These are phyloP conservation scores for Meyerozyma sp. DNA, from an alignment of 1,139 yeast species.

Conservation along the genomic window DNA sequence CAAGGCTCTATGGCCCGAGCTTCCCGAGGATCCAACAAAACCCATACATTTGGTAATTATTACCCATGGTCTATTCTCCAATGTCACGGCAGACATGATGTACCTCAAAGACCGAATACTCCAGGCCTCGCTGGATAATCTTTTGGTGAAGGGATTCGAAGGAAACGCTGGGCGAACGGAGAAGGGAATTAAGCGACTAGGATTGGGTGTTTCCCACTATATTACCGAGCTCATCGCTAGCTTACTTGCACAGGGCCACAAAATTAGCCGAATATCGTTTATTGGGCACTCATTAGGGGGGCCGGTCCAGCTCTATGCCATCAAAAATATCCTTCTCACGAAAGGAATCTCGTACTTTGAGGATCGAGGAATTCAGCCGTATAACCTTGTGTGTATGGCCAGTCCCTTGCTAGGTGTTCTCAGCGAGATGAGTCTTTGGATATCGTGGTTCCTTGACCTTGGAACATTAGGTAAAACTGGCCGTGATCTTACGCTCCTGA, in stretches of 20 bases:
- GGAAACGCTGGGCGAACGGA: constrained; percentile 24
- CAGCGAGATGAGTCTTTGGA: constrained; percentile 20
- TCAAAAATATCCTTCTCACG: constrained; percentile 15
- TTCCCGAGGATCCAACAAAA: constrained; percentile 9
- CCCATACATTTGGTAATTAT: constrained; percentile 18
- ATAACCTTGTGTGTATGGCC: constrained; percentile 20
- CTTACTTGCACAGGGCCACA: constrained; percentile 5
- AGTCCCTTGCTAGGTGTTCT: constrained; percentile 21
- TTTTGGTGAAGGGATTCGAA: constrained; percentile 17
- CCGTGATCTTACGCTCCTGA: constrained; percentile 20
- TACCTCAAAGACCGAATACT: constrained; percentile 18
- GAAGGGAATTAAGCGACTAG: constrained; percentile 18
- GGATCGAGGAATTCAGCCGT: constrained; percentile 11
- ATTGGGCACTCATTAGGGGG: constrained; percentile 24
- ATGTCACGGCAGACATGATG: constrained; percentile 22
- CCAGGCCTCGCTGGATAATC: constrained; percentile 10
- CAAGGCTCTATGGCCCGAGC: constrained; percentile 15
- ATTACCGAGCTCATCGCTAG: constrained; percentile 11
- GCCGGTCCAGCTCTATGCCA: constrained; percentile 19
- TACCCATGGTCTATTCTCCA: constrained; percentile 21
- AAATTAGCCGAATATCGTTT: constrained; percentile 15
- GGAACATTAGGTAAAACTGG: constrained; percentile 25
- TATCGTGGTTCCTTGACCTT: constrained; percentile 20
- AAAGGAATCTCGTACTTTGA: constrained; percentile 15
- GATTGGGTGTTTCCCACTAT: constrained; percentile 13